phyloP scores from a whole-genome alignment of 768 basidiomycete genomes.

The Guyanaporus albipodus region DNA sequence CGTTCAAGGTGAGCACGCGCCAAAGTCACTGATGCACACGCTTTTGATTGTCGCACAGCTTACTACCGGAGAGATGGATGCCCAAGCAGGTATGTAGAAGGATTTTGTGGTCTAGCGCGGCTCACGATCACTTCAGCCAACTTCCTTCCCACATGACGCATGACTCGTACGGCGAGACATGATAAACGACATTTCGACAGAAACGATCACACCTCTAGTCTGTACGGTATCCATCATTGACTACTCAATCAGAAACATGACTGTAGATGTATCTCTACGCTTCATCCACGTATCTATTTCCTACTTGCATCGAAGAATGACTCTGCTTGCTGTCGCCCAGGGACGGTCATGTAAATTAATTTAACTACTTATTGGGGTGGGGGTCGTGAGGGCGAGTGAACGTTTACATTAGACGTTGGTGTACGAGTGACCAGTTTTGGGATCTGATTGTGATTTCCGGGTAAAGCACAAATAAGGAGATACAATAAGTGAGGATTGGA shows the following conservation, averaged over 20 bases:
- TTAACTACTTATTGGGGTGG: slow-evolving; percentile 22
- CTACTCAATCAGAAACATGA: slow-evolving; percentile 15
- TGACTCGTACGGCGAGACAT: slow-evolving; percentile 1
- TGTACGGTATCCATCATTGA: slow-evolving; percentile 11
- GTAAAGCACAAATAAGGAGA: slow-evolving; percentile 9
- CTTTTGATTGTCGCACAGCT: slow-evolving; percentile 26
- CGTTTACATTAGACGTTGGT: background rate
- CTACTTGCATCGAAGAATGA: slow-evolving; percentile 24
- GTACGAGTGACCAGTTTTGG: slow-evolving; percentile 1
- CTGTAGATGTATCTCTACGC: slow-evolving; percentile 24
- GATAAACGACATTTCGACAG: background rate
- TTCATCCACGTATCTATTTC: slow-evolving; percentile 31
- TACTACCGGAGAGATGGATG: slow-evolving; percentile 41
- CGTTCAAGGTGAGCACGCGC: slow-evolving; percentile 64
- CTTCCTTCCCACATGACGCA: slow-evolving; percentile 56
- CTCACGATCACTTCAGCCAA: slow-evolving; percentile 37
- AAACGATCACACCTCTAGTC: slow-evolving; percentile 7
- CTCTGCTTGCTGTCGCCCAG: slow-evolving; percentile 7
- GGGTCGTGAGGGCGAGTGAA: background rate
- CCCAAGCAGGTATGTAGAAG: slow-evolving; percentile 61
- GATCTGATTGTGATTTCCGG: slow-evolving; percentile 12
- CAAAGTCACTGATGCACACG: background rate
- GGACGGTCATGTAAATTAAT: slow-evolving; percentile 28
- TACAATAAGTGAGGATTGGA: slow-evolving; percentile 28
- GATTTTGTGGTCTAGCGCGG: background rate